Evolutionary conservation across 306 rosid genomes (phyloP).

Genomic region (Acacia melanoxylon): DNA sequence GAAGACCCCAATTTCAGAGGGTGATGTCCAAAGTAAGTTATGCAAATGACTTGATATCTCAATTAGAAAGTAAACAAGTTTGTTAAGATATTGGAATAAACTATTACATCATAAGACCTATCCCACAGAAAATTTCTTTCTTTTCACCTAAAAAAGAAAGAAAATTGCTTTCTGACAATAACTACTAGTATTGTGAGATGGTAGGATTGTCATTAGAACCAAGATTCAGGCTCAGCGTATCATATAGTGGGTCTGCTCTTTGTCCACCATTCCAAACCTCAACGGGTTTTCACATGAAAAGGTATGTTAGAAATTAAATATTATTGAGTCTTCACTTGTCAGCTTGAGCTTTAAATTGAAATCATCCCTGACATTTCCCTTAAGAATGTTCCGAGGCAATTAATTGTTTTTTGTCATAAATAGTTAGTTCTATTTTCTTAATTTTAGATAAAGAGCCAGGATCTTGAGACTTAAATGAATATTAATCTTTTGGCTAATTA

Average conservation of each 20-base stretch:
- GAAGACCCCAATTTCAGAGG: neutral
- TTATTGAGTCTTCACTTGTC: neutral
- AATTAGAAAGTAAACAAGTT: neutral
- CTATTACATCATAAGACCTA: neutral
- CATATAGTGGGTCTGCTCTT: neutral
- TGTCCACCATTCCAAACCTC: neutral
- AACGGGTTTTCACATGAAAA: neutral
- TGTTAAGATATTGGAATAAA: neutral
- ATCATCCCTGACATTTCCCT: neutral
- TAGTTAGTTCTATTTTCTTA: neutral
- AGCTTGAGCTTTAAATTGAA: neutral
- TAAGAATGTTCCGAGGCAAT: neutral
- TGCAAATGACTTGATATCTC: neutral
- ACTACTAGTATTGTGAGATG: neutral
- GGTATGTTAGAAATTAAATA: neutral
- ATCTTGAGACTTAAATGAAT: neutral
- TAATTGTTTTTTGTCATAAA: neutral
- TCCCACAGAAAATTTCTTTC: neutral
- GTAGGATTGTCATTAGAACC: neutral
- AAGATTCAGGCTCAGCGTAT: neutral
- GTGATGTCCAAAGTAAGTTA: neutral
- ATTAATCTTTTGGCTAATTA: neutral
- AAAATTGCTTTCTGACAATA: too few species aligned
- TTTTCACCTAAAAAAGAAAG: too few species aligned
- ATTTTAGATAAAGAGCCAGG: neutral